Conservation (phyloP, 495 filamentous ascomycete genomes). For the Pseudoneurospora amorphoporcata region DNA sequence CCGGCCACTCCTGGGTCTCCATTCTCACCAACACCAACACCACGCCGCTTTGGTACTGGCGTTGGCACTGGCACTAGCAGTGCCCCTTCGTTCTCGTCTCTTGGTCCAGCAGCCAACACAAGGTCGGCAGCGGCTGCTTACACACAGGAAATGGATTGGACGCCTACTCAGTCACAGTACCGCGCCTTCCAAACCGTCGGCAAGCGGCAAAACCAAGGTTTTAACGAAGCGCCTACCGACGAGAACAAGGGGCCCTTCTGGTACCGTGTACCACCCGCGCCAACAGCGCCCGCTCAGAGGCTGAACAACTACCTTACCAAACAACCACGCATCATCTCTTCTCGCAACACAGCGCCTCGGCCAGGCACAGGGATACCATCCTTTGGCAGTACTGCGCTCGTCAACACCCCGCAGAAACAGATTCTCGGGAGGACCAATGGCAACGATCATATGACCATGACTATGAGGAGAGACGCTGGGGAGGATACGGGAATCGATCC, state of each 20-base stretch:
- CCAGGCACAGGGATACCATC: background rate
- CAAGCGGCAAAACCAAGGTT: slow-evolving; percentile 40
- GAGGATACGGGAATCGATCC: background rate
- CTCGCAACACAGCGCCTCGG: background rate
- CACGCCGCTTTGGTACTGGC: background rate
- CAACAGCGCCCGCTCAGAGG: slow-evolving; percentile 51
- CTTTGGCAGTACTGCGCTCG: background rate
- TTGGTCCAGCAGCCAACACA: background rate
- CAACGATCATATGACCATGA: background rate
- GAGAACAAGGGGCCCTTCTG: slow-evolving; percentile 36
- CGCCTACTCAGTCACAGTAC: slow-evolving; percentile 48
- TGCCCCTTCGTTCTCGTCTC: background rate
- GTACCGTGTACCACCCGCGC: slow-evolving; percentile 54
- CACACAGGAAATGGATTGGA: slow-evolving; percentile 71
- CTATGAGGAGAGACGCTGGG: background rate
- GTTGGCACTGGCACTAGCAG: background rate
- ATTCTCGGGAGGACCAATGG: background rate
- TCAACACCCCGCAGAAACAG: background rate
- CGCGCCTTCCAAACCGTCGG: slow-evolving; percentile 37
- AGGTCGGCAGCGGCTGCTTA: slow-evolving; percentile 16
- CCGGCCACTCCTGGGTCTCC: background rate
- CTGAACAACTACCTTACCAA: slow-evolving; percentile 48
- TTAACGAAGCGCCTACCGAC: slow-evolving; percentile 43
- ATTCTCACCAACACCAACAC: background rate
- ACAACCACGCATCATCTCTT: slow-evolving; percentile 20